Conservation (phyloP, 805 yeast genomes). For the Starmera quercuum region DNA sequence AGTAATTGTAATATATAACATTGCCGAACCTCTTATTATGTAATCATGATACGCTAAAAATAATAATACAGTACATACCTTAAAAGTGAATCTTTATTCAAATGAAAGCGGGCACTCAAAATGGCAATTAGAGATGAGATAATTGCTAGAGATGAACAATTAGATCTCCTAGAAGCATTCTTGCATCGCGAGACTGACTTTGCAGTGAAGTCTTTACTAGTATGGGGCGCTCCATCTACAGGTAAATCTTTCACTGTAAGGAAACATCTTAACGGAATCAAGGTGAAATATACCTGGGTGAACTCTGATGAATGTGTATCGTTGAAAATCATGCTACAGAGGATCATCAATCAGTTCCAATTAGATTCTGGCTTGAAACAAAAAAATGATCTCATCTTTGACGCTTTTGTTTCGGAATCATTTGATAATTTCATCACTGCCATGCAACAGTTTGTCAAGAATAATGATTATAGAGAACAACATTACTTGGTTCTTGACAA, state of each 20-base stretch:
- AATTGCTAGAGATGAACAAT: conserved; percentile 11
- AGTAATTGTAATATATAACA: too few species aligned
- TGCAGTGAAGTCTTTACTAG: conserved; percentile 5
- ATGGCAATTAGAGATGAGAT: not conserved
- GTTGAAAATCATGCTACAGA: conserved; percentile 14
- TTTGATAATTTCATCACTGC: conserved; percentile 16
- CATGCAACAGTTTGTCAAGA: conserved; percentile 7
- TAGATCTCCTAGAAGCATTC: conserved; percentile 9
- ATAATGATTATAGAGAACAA: conserved; percentile 4
- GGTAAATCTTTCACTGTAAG: conserved; percentile 15
- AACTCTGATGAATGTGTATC: conserved; percentile 20
- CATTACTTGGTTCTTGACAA: conserved; percentile 19
- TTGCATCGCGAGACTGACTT: conserved; percentile 3
- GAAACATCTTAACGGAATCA: conserved; percentile 4
- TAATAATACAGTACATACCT: too few species aligned
- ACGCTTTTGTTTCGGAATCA: conserved; percentile 7
- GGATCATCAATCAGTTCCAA: conserved; percentile 7
- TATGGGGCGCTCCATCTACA: conserved; percentile 16
- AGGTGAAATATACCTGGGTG: conserved; percentile 8
- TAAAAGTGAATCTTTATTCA: too few species aligned
- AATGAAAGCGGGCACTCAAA: too few species aligned
- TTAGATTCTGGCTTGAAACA: conserved; percentile 6
- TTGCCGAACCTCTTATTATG: too few species aligned
- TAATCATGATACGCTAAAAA: too few species aligned
- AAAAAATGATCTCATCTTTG: conserved; percentile 4